Conservation (phyloP, 2,329 filamentous ascomycete species). For the Pseudogymnoascus sp. region DNA sequence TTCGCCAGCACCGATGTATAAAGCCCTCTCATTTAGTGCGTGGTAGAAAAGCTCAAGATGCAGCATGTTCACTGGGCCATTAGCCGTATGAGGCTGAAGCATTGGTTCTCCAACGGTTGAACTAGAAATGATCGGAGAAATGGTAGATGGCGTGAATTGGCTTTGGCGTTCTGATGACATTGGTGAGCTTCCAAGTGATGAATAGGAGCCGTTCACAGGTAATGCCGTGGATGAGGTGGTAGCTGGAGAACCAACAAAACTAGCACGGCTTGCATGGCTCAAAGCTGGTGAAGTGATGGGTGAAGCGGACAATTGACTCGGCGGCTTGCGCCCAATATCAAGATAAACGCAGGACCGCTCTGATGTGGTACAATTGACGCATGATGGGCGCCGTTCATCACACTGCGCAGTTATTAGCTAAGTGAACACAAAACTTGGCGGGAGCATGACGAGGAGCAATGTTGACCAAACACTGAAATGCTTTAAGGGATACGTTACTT, state of each 20-base stretch:
- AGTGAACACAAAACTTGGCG: not conserved
- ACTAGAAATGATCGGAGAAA: not conserved
- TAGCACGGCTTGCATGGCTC: not conserved
- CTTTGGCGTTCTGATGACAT: not conserved
- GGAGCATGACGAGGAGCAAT: not conserved
- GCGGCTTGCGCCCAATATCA: not conserved
- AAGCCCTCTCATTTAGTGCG: conserved; percentile 16
- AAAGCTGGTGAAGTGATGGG: not conserved
- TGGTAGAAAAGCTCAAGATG: conserved; percentile 36
- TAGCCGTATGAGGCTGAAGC: not conserved
- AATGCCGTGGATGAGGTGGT: not conserved
- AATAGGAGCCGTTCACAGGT: not conserved
- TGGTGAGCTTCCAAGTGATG: not conserved
- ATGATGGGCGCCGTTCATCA: conserved; percentile 28
- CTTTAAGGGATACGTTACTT: conserved; percentile 21
- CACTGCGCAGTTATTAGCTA: conserved; percentile 20
- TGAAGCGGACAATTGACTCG: not conserved
- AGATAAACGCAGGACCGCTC: conserved; percentile 17
- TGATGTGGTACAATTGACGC: conserved; percentile 25
- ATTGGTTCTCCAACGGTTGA: not conserved
- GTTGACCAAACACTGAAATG: not conserved
- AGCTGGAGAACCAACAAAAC: not conserved
- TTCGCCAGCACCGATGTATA: not conserved
- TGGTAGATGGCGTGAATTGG: not conserved
- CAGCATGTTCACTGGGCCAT: conserved; percentile 22